Evolutionary conservation across 345 rosid genomes (phyloP).

Genomic region (Firmiana major): DNA sequence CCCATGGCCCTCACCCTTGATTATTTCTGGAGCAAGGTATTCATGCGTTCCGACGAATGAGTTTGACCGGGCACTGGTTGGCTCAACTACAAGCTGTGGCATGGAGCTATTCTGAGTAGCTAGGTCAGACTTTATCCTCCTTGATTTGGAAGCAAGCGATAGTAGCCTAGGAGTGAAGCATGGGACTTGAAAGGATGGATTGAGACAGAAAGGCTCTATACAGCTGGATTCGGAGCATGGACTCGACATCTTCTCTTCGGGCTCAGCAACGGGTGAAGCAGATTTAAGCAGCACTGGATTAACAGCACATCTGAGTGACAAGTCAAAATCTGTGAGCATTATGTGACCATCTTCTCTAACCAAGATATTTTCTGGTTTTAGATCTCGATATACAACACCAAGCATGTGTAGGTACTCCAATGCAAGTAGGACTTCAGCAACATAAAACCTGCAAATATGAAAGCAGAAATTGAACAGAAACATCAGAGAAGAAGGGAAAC

Average conservation of each 20-base stretch:
- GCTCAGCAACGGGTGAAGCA: constrained; percentile 39
- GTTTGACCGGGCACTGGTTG: constrained; percentile 71
- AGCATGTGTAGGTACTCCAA: constrained; percentile 83
- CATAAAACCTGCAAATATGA: constrained; percentile 52
- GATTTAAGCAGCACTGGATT: constrained; percentile 47
- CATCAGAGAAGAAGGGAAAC: neutral
- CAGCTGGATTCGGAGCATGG: constrained; percentile 72
- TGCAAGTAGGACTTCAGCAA: constrained; percentile 77
- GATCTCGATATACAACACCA: constrained; percentile 77
- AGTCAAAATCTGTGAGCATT: constrained; percentile 83
- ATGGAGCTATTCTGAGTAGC: constrained; percentile 55
- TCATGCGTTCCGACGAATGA: constrained; percentile 83
- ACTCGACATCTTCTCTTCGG: constrained; percentile 49
- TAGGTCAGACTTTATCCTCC: constrained; percentile 56
- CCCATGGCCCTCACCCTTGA: constrained; percentile 81
- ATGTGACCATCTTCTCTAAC: constrained; percentile 84
- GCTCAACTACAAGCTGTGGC: constrained; percentile 80
- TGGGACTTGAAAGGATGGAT: constrained; percentile 71
- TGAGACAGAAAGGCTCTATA: constrained; percentile 74
- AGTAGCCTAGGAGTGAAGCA: constrained; percentile 77
- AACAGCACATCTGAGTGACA: constrained; percentile 61
- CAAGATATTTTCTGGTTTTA: constrained; percentile 76
- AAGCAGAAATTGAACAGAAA: constrained; percentile 5
- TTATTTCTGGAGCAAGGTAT: constrained; percentile 77
- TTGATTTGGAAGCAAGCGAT: constrained; percentile 51